Conservation (phyloP, 257 asterid genomes). For the Solanum corneliomulleri region DNA sequence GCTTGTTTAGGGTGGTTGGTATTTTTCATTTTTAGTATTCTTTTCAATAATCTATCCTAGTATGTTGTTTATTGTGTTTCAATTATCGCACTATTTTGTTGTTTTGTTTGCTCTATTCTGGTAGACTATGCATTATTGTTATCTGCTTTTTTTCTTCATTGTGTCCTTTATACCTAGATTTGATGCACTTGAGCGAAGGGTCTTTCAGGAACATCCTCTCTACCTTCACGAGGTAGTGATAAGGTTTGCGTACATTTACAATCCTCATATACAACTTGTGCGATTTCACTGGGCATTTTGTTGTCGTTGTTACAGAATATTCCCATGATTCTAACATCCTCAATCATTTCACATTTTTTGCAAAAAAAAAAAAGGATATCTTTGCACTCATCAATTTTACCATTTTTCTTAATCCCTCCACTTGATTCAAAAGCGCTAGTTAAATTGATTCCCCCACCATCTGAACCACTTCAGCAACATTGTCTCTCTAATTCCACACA, state of each 20-base stretch:
- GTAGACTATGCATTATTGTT: background rate
- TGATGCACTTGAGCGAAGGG: background rate
- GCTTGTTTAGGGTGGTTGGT: background rate
- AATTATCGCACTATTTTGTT: background rate
- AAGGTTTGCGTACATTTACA: background rate
- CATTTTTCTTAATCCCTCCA: background rate
- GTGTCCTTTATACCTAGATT: background rate
- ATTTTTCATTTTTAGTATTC: no score
- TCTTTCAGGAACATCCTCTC: background rate
- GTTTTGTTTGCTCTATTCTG: background rate
- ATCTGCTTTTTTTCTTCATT: background rate
- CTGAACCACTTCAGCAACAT: background rate
- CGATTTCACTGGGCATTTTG: background rate
- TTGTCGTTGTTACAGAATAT: no score
- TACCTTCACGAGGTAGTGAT: background rate
- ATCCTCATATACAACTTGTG: background rate
- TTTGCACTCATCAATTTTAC: background rate
- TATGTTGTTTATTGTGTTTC: no score
- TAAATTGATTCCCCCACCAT: background rate
- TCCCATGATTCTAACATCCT: background rate
- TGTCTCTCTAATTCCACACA: background rate
- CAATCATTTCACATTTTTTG: constrained; percentile 3
- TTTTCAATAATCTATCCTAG: background rate
- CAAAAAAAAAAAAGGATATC: background rate
- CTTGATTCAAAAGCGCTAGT: background rate